These are phyloP conservation scores for Leptographium wingfieldii DNA, from an alignment of 2,329 filamentous ascomycete genomes.

Conservation along the genomic window DNA sequence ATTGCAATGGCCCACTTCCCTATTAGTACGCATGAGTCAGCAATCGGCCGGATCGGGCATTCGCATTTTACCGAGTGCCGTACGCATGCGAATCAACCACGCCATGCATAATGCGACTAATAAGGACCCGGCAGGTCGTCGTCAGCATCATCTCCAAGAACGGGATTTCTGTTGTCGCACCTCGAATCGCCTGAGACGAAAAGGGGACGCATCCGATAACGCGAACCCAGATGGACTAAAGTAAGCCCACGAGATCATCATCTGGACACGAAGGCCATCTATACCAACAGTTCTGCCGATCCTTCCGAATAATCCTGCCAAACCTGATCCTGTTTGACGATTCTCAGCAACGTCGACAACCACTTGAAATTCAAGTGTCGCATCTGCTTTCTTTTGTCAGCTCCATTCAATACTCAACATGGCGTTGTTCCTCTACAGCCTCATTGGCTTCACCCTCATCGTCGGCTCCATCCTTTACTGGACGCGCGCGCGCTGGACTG, in stretches of 20 bases:
- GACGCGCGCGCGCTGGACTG: conserved; percentile 67
- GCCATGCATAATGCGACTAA: not conserved
- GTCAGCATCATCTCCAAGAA: not conserved
- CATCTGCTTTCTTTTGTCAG: not conserved
- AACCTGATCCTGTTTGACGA: not conserved
- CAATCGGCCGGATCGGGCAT: not conserved
- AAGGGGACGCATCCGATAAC: not conserved
- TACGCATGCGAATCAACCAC: not conserved
- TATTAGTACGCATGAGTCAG: not conserved
- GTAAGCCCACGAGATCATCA: not conserved
- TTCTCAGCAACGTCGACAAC: not conserved
- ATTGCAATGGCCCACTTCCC: not conserved
- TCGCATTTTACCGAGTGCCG: no score
- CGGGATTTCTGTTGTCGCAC: not conserved
- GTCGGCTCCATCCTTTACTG: conserved; percentile 66
- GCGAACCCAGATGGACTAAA: not conserved
- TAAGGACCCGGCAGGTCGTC: not conserved
- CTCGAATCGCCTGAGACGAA: not conserved
- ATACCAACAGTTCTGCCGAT: not conserved
- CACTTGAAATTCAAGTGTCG: not conserved
- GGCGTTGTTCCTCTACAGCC: conserved; percentile 68
- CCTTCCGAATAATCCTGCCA: not conserved
- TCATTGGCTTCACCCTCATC: conserved; percentile 60
- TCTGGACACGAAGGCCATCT: not conserved
- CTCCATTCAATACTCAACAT: conserved; percentile 31